Evolutionary conservation across 2,329 filamentous ascomycete genomes (phyloP).

Genomic region (Microsporum audouinii): DNA sequence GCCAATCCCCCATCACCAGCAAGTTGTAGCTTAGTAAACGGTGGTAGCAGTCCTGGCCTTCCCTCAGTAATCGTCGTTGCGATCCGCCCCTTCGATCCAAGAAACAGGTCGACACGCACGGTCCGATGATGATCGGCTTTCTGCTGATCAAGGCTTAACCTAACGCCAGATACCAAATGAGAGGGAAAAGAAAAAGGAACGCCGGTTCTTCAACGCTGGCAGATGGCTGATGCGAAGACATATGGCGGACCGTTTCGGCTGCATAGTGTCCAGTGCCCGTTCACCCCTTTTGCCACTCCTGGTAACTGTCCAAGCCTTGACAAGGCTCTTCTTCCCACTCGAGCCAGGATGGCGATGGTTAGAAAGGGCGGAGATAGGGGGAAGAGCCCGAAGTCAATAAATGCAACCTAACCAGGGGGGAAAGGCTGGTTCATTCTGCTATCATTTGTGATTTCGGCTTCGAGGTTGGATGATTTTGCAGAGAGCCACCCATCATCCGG

Average conservation of each 20-base stretch:
- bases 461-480: background rate
- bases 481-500: background rate
- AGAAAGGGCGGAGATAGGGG: background rate
- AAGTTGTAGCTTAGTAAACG: background rate
- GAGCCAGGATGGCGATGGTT: background rate
- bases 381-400: background rate
- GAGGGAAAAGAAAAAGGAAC: background rate
- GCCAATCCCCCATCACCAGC: background rate
- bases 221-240: background rate
- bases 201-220: background rate
- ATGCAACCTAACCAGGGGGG: background rate
- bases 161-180: background rate
- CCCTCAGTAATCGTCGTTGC: background rate
- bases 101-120: background rate
- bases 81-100: background rate
- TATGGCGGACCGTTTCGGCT: background rate
- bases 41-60: background rate
- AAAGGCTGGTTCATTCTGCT: background rate
- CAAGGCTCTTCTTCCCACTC: background rate
- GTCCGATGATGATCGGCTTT: background rate
- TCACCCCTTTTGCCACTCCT: background rate
- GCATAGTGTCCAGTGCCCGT: background rate
- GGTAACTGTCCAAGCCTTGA: background rate
- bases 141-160: conserved; percentile 5
- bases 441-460: background rate